Percentiles rank a stretch among this genome's conserved stretches.
These are phyloP conservation scores for Nemania sp. DNA, from an alignment of 2,329 filamentous ascomycete genomes.

Conservation along the genomic window DNA sequence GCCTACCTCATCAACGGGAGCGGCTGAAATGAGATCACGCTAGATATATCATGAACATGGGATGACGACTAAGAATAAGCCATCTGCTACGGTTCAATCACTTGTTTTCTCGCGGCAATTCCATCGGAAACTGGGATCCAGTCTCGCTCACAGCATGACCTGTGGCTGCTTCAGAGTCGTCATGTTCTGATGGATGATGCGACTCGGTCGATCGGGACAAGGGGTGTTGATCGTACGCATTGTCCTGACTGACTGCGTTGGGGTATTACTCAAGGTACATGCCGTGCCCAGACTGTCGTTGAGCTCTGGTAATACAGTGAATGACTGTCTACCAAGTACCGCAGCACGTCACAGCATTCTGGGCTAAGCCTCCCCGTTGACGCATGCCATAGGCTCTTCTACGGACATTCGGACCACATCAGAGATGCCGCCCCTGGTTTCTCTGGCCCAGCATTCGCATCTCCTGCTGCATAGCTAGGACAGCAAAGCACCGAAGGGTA, in stretches of 20 bases:
- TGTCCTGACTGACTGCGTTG: too few relatives aligned
- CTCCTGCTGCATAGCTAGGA: too few relatives aligned
- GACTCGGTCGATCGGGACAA: constrained; percentile 30
- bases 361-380: constrained; percentile 23
- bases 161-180: background rate
- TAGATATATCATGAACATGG: constrained; percentile 13
- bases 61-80: constrained; percentile 15
- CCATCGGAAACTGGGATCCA: constrained; percentile 3
- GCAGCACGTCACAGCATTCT: constrained; percentile 17
- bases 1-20: constrained; percentile 18
- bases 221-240: too few relatives aligned
- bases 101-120: too few relatives aligned
- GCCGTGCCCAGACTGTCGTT: too few relatives aligned
- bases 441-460: too few relatives aligned
- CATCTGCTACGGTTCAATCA: too few relatives aligned
- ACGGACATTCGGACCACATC: constrained; percentile 7
- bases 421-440: background rate
- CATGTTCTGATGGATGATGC: constrained; percentile 27
- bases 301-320: too few relatives aligned
- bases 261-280: constrained; percentile 17
- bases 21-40: constrained; percentile 24
- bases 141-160: background rate
- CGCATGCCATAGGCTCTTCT: constrained; percentile 5
- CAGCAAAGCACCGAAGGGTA: too few relatives aligned
- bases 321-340: too few relatives aligned